Conservation (phyloP, 768 basidiomycete species). For the Boletus vinaceobasis region DNA sequence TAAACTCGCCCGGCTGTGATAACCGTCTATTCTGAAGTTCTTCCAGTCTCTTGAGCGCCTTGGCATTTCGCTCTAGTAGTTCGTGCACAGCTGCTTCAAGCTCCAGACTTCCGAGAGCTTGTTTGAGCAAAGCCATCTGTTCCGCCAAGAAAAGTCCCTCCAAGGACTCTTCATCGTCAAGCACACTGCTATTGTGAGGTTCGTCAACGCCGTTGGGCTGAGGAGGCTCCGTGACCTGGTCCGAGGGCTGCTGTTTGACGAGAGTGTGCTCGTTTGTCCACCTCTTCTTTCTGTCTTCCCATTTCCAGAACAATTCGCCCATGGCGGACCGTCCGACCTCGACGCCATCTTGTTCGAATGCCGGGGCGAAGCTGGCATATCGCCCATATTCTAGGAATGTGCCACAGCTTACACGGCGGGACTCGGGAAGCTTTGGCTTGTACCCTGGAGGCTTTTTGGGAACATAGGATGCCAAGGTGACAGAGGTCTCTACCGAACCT, state of each 20-base stretch:
- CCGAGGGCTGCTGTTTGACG: neutral
- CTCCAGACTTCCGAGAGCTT: conserved; percentile 56
- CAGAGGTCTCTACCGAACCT: conserved; percentile 17
- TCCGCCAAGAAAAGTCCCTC: conserved; percentile 55
- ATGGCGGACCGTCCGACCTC: conserved; percentile 62
- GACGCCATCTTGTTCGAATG: conserved; percentile 74
- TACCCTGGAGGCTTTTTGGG: conserved; percentile 39
- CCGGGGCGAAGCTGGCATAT: conserved; percentile 72
- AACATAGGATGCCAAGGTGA: conserved; percentile 60
- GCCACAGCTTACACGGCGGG: conserved; percentile 59
- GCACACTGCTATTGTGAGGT: conserved; percentile 2
- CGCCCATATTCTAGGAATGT: conserved; percentile 77
- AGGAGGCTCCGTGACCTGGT: neutral
- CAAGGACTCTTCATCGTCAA: conserved; percentile 41
- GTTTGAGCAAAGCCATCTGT: conserved; percentile 55
- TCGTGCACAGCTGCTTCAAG: conserved; percentile 69
- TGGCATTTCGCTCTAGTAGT: conserved; percentile 61
- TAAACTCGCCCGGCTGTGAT: conserved; percentile 41
- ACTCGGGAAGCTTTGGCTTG: conserved; percentile 42
- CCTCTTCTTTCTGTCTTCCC: conserved; percentile 41
- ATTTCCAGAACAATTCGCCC: conserved; percentile 55
- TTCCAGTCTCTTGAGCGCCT: conserved; percentile 60
- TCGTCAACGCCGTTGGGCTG: conserved; percentile 14
- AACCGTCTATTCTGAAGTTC: conserved; percentile 62
- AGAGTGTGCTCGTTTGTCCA: conserved; percentile 22